Evolutionary conservation across 352 stramenopile species (phyloP).

Genomic region (Phytophthora megakarya): DNA sequence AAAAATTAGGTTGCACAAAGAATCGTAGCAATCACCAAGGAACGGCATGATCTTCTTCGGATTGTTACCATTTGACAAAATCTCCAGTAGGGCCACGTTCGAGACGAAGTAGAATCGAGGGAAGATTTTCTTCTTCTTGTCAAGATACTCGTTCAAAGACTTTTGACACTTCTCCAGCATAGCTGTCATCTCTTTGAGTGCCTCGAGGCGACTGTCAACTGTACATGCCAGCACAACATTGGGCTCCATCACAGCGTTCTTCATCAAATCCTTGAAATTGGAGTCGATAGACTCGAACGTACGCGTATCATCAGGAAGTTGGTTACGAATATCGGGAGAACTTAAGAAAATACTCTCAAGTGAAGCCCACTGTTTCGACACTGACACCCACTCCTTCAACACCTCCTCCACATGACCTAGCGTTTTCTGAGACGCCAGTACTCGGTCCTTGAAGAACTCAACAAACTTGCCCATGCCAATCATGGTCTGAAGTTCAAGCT

Average conservation of each 20-base stretch:
- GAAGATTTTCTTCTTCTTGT: slow-evolving; percentile 94
- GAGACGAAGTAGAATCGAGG: slow-evolving; percentile 92
- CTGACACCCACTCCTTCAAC: slow-evolving; percentile 87
- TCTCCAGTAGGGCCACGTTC: slow-evolving; percentile 87
- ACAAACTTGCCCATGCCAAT: slow-evolving; percentile 92
- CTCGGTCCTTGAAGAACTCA: slow-evolving; percentile 89
- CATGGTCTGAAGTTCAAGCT: slow-evolving; percentile 89
- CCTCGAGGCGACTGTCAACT: slow-evolving; percentile 81
- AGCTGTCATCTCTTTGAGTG: slow-evolving; percentile 87
- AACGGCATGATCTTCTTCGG: slow-evolving; percentile 98
- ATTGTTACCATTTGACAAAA: slow-evolving; percentile 92
- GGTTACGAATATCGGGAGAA: slow-evolving; percentile 88
- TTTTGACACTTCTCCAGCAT: slow-evolving; percentile 92
- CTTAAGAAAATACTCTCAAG: slow-evolving; percentile 91
- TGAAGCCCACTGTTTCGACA: slow-evolving; percentile 88
- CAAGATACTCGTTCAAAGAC: slow-evolving; percentile 87
- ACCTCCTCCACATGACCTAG: slow-evolving; percentile 87
- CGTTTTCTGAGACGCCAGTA: slow-evolving; percentile 78
- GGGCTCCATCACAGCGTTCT: slow-evolving; percentile 86
- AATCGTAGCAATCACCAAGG: slow-evolving; percentile 97
- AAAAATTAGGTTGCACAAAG: slow-evolving; percentile 87
- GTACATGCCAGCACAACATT: slow-evolving; percentile 80
- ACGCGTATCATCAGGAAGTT: slow-evolving; percentile 84
- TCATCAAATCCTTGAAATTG: slow-evolving; percentile 92
- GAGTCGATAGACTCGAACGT: slow-evolving; percentile 90